A percentile compares a stretch with the other conserved stretches of the same genome.
Evolutionary conservation across 371 early-diverging fungal genomes (phyloP).

Genomic region (Apophysomyces trapeziformis): DNA sequence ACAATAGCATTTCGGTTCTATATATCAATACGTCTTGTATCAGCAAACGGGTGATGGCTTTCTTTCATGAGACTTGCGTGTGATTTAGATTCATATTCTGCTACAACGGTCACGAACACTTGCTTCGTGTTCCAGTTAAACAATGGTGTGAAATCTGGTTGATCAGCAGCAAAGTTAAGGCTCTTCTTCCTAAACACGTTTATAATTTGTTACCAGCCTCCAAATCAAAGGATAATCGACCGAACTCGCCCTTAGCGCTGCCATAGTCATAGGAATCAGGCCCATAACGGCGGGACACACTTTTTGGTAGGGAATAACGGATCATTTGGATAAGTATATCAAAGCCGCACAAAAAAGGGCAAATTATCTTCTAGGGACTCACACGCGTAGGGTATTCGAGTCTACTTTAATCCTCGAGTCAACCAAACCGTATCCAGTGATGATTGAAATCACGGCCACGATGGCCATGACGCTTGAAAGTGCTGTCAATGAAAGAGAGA

Average conservation of each 20-base stretch:
- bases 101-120: conserved; percentile 86
- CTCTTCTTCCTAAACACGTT: neutral
- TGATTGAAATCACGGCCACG: conserved; percentile 50
- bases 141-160: conserved; percentile 77
- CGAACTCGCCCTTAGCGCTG: conserved; percentile 69
- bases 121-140: conserved; percentile 98
- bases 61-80: conserved; percentile 43
- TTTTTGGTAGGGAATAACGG: conserved; percentile 14
- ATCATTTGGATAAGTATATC: neutral
- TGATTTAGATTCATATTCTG: conserved; percentile 76
- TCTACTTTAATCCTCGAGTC: conserved; percentile 46
- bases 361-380: conserved; percentile 17
- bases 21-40: too few species aligned
- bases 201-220: conserved; percentile 67
- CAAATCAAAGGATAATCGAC: conserved; percentile 70
- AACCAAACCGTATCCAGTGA: conserved; percentile 50
- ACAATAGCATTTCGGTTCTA: conserved; percentile 78
- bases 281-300: conserved; percentile 62
- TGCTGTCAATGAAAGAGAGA: conserved; percentile 73
- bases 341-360: neutral
- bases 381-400: conserved; percentile 61
- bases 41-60: too few species aligned
- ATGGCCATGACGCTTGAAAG: conserved; percentile 63
- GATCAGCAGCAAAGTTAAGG: neutral
- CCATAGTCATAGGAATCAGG: conserved; percentile 68